Evolutionary conservation across 164 flowering plant species (phyloP).

Genomic region (Pachysandra terminalis): DNA sequence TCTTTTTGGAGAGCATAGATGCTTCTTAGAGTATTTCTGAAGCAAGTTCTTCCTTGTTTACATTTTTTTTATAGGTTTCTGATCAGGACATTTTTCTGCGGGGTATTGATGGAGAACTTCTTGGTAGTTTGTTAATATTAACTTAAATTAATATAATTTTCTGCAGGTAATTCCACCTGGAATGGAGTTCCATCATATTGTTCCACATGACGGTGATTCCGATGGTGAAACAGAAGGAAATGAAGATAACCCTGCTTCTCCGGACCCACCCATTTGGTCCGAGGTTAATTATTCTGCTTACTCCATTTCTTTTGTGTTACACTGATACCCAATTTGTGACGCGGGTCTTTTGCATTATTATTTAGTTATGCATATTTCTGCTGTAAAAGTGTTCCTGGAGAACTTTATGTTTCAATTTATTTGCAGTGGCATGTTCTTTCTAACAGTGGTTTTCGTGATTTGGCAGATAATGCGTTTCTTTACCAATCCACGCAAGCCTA

Average conservation of each 20-base stretch:
- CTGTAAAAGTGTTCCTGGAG: not conserved
- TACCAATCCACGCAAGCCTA: slow-evolving; percentile 91
- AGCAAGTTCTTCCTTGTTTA: not conserved
- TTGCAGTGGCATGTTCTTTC: not conserved
- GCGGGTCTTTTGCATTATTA: not conserved
- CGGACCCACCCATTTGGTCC: slow-evolving; percentile 93
- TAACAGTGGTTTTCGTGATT: not conserved
- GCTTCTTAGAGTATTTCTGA: not conserved
- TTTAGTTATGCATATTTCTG: slow-evolving; percentile 3
- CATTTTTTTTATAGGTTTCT: not conserved
- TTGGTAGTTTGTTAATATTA: not conserved
- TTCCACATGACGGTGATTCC: slow-evolving; percentile 77
- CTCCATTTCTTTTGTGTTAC: not conserved
- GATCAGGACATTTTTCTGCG: not conserved
- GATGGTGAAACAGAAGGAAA: slow-evolving; percentile 81
- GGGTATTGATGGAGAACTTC: not conserved
- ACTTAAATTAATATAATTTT: not conserved
- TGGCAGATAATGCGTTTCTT: slow-evolving; percentile 97
- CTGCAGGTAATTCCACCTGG: slow-evolving; percentile 95
- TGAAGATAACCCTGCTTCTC: slow-evolving; percentile 66
- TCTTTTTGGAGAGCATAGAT: not conserved
- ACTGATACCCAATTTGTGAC: not conserved
- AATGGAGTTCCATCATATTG: slow-evolving; percentile 94
- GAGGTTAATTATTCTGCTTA: slow-evolving; percentile 53
- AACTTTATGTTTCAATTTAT: not conserved